Conservation (phyloP, 2,329 filamentous ascomycete genomes). For the Fusarium pilosicola region DNA sequence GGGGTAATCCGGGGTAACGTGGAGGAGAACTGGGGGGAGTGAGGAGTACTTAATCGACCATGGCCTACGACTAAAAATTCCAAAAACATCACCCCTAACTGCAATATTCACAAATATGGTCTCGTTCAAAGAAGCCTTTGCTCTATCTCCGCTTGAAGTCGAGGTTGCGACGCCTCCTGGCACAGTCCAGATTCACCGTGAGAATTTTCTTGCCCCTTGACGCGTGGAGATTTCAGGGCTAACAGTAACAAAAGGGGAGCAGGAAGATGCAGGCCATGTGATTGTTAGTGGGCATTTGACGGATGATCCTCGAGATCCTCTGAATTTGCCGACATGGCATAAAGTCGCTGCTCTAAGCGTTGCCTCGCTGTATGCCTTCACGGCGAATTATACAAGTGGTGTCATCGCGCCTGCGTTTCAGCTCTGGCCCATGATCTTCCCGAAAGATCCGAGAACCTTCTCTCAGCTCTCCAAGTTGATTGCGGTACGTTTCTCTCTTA, state of each 20-base stretch:
- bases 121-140: slow-evolving; percentile 19
- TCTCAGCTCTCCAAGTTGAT: slow-evolving; percentile 46
- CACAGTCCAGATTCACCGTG: slow-evolving; percentile 20
- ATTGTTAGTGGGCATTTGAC: neutral
- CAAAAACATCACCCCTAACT: neutral
- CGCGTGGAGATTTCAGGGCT: rapidly evolving
- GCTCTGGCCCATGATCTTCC: slow-evolving; percentile 47
- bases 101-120: neutral
- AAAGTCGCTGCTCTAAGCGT: slow-evolving; percentile 45
- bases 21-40: neutral
- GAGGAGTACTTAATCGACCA: slow-evolving; percentile 11
- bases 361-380: slow-evolving; percentile 48
- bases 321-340: slow-evolving; percentile 49
- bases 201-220: neutral
- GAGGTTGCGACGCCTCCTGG: slow-evolving; percentile 23
- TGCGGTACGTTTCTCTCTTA: slow-evolving; percentile 30
- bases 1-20: slow-evolving; percentile 28
- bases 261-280: neutral
- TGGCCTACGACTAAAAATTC: neutral
- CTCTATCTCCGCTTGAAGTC: slow-evolving; percentile 12
- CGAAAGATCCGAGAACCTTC: slow-evolving; percentile 34
- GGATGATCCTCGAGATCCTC: slow-evolving; percentile 49
- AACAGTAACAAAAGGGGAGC: neutral
- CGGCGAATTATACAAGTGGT: slow-evolving; percentile 47
- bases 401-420: slow-evolving; percentile 48